Percentiles rank a stretch among this genome's conserved stretches.
Evolutionary conservation across 345 rosid species (phyloP).

Genomic region (Carallia pectinifolia): DNA sequence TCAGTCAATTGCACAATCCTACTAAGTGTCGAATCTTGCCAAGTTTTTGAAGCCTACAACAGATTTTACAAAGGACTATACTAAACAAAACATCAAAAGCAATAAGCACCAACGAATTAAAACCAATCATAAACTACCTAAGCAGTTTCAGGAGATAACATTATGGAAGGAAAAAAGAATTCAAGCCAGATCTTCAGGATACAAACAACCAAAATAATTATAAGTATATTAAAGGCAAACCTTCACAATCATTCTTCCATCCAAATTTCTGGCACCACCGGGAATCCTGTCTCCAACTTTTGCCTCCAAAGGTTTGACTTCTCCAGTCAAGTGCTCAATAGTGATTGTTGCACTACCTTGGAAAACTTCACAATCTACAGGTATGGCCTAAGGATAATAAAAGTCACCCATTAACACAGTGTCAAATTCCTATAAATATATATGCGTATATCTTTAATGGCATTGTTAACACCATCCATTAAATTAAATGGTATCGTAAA

Average conservation of each 20-base stretch:
- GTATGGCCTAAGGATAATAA: slow-evolving; percentile 61
- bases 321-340: slow-evolving; percentile 94
- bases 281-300: slow-evolving; percentile 86
- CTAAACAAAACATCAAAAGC: neutral
- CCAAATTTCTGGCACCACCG: slow-evolving; percentile 95
- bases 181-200: slow-evolving; percentile 4
- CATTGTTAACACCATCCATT: neutral
- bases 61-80: slow-evolving; percentile 10
- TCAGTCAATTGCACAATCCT: slow-evolving; percentile 91
- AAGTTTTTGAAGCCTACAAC: slow-evolving; percentile 69
- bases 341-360: slow-evolving; percentile 94
- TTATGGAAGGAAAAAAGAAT: neutral
- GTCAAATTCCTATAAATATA: neutral
- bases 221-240: slow-evolving; percentile 35
- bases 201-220: slow-evolving; percentile 3
- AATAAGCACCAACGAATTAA: neutral
- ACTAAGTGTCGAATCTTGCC: slow-evolving; percentile 89
- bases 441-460: neutral
- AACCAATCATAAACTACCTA: too few relatives aligned
- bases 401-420: slow-evolving; percentile 3
- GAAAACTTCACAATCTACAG: slow-evolving; percentile 89
- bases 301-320: slow-evolving; percentile 86
- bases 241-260: slow-evolving; percentile 94
- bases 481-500: neutral
- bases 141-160: too few relatives aligned